These are phyloP conservation scores for Blumeria graminis DNA, from an alignment of 2,329 filamentous ascomycete species.

Conservation along the genomic window DNA sequence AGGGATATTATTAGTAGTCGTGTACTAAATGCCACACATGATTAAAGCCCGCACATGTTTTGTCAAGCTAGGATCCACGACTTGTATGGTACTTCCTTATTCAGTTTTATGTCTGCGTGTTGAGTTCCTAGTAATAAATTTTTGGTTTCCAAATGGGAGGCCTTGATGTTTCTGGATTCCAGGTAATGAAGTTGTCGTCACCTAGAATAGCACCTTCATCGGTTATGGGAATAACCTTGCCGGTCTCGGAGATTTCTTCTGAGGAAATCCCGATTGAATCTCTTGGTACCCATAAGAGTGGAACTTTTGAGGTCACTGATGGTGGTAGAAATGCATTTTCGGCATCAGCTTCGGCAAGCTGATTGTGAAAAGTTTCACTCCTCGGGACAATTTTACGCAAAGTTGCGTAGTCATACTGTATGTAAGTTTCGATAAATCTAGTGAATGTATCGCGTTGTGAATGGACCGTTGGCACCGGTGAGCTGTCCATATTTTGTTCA, in stretches of 20 bases:
- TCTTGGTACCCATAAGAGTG: conserved; percentile 64
- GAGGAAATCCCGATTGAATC: conserved; percentile 50
- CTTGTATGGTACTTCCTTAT: no score
- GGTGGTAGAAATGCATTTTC: conserved; percentile 53
- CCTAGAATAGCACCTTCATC: conserved; percentile 51
- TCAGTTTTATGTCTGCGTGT: not conserved
- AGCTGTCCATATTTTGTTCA: conserved; percentile 5
- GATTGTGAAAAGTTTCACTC: conserved; percentile 20
- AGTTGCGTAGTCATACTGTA: conserved; percentile 46
- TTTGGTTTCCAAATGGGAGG: conserved; percentile 36
- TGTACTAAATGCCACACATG: no score
- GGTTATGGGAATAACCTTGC: conserved; percentile 50
- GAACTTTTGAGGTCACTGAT: conserved; percentile 33
- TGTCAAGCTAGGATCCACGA: no score
- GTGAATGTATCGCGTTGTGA: conserved; percentile 20
- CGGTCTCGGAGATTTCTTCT: conserved; percentile 54
- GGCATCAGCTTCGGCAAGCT: conserved; percentile 36
- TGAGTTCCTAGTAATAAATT: conserved; percentile 12
- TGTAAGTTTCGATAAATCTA: conserved; percentile 56
- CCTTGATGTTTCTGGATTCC: conserved; percentile 28
- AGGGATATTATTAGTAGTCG: no score
- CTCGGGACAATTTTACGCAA: conserved; percentile 46
- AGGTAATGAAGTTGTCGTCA: conserved; percentile 42
- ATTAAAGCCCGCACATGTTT: no score
- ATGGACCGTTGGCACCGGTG: conserved; percentile 25